Percentiles rank a stretch among this genome's conserved stretches.
phyloP scores from a whole-genome alignment of 2,329 filamentous ascomycete genomes.

The Delphinella strobiligena region DNA sequence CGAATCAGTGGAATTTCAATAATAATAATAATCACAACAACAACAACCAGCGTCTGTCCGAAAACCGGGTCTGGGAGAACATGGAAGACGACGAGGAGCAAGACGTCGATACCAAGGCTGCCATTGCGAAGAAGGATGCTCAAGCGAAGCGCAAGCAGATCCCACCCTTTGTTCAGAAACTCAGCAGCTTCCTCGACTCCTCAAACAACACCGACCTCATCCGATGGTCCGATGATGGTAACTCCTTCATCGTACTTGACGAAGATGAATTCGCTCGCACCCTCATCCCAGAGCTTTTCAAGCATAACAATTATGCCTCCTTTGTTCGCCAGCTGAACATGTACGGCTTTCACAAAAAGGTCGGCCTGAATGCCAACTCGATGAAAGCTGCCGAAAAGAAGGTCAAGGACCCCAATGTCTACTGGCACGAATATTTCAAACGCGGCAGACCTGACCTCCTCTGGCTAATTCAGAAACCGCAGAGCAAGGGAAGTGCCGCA shows the following conservation, averaged over 20 bases:
- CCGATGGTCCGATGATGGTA: constrained; percentile 90
- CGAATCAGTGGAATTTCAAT: constrained; percentile 29
- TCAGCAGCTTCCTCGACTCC: constrained; percentile 93
- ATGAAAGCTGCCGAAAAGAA: constrained; percentile 96
- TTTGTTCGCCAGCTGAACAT: constrained; percentile 59
- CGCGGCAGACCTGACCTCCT: constrained; percentile 83
- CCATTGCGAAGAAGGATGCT: constrained; percentile 74
- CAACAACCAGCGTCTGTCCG: constrained; percentile 14
- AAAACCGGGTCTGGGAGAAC: constrained; percentile 25
- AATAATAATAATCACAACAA: too few species aligned
- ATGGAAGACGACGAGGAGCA: constrained; percentile 60
- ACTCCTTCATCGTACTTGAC: constrained; percentile 92
- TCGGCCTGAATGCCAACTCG: constrained; percentile 82
- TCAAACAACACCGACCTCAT: constrained; percentile 90
- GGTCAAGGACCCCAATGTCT: constrained; percentile 88
- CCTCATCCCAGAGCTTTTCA: constrained; percentile 63
- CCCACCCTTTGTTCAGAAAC: constrained; percentile 92
- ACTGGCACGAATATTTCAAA: constrained; percentile 92
- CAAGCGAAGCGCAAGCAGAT: constrained; percentile 90
- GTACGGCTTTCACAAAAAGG: constrained; percentile 44
- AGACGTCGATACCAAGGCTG: constrained; percentile 65
- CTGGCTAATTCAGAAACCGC: constrained; percentile 95
- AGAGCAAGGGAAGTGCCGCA: constrained; percentile 46
- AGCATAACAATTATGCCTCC: constrained; percentile 68
- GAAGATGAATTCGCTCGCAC: constrained; percentile 79